A percentile compares a stretch with the other conserved stretches of the same genome.
phyloP scores from a whole-genome alignment of 2,329 filamentous ascomycete species.

The Botryotinia narcissicola region DNA sequence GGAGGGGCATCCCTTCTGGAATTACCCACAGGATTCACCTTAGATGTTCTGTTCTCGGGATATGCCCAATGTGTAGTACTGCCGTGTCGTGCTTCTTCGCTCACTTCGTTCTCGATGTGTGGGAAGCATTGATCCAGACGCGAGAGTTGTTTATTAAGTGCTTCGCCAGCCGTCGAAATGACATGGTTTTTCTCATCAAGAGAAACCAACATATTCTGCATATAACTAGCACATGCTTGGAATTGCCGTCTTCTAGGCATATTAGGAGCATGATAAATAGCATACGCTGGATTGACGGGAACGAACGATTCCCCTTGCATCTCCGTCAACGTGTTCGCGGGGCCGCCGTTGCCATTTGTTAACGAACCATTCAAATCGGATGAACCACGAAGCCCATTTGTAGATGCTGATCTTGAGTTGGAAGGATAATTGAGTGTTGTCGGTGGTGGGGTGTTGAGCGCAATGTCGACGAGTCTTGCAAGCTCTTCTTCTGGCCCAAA shows the following conservation, averaged over 20 bases:
- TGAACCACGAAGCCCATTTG: conserved; percentile 33
- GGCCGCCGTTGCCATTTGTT: conserved; percentile 33
- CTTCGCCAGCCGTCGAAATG: conserved; percentile 86
- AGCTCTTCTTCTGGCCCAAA: conserved; percentile 83
- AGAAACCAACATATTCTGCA: conserved; percentile 82
- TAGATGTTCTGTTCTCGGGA: conserved; percentile 71
- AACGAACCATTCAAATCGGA: conserved; percentile 34
- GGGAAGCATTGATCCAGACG: conserved; percentile 87
- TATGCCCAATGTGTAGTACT: conserved; percentile 96
- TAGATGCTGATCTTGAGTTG: conserved; percentile 32
- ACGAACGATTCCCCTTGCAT: conserved; percentile 18
- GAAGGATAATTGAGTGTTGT: conserved; percentile 36
- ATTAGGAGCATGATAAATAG: conserved; percentile 55
- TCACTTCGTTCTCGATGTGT: conserved; percentile 83
- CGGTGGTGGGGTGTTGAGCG: conserved; percentile 52
- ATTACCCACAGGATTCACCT: conserved; percentile 65
- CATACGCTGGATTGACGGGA: conserved; percentile 41
- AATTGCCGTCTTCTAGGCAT: conserved; percentile 71
- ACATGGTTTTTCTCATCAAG: conserved; percentile 98
- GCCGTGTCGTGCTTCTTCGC: conserved; percentile 89
- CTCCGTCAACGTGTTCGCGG: conserved; percentile 27
- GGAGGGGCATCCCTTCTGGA: conserved; percentile 76
- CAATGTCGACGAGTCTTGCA: conserved; percentile 68
- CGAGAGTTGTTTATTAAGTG: conserved; percentile 77
- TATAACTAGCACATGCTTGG: conserved; percentile 71